These are phyloP conservation scores for Leishmania aethiopica DNA, from an alignment of 208 protist genomes.

Conservation along the genomic window DNA sequence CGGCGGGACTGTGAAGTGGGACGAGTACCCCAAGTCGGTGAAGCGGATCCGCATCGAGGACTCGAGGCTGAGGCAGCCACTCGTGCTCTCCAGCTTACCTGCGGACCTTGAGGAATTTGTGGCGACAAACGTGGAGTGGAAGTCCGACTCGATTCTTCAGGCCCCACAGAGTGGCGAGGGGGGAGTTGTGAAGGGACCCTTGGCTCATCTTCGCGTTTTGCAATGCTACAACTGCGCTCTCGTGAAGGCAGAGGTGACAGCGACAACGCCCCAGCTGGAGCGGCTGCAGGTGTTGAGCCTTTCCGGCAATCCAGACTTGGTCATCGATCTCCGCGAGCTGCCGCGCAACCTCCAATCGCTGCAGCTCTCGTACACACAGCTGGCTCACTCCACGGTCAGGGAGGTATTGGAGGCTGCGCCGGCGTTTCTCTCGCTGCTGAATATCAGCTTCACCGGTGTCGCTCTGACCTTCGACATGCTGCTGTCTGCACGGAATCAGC, in stretches of 20 bases:
- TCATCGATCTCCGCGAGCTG: neutral
- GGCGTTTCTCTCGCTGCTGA: neutral
- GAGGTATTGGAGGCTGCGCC: neutral
- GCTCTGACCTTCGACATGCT: neutral
- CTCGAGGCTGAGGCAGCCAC: slow-evolving; percentile 11
- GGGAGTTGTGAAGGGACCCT: neutral
- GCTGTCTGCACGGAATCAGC: neutral
- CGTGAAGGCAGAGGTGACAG: neutral
- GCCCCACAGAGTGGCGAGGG: neutral
- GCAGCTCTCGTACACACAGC: neutral
- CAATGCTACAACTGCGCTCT: slow-evolving; percentile 15
- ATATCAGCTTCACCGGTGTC: slow-evolving; percentile 4
- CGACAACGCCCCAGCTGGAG: neutral
- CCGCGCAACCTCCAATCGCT: neutral
- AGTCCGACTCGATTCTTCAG: neutral
- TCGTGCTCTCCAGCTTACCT: slow-evolving; percentile 15
- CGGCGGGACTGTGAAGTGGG: slow-evolving; percentile 11
- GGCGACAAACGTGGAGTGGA: slow-evolving; percentile 4
- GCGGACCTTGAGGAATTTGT: slow-evolving; percentile 5
- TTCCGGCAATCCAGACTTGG: neutral
- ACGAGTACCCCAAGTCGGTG: slow-evolving; percentile 1
- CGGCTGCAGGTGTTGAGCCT: neutral
- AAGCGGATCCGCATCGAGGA: slow-evolving; percentile 5
- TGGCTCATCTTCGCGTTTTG: neutral
- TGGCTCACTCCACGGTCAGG: neutral